phyloP scores from a whole-genome alignment of 2,329 filamentous ascomycete species.

The Fulvia fulva region DNA sequence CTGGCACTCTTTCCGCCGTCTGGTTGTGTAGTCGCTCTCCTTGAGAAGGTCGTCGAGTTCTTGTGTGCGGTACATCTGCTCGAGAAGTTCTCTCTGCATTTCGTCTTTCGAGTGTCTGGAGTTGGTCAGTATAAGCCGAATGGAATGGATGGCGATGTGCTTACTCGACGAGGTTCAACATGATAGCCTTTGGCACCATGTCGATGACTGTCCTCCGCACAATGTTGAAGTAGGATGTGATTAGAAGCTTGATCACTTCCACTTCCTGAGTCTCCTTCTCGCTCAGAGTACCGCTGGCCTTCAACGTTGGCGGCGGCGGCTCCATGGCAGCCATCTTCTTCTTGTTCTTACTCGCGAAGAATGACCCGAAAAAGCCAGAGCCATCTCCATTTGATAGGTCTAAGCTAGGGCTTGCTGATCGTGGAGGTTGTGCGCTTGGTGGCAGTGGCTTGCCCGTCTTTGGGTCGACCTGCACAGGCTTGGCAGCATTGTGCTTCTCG shows the following conservation, averaged over 20 bases:
- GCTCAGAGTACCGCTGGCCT: constrained; percentile 87
- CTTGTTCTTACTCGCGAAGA: constrained; percentile 99
- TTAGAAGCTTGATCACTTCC: constrained; percentile 96
- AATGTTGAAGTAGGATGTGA: constrained; percentile 97
- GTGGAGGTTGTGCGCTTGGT: constrained; percentile 57
- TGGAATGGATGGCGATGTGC: constrained; percentile 38
- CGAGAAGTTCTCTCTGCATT: constrained; percentile 94
- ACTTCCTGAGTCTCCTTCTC: constrained; percentile 95
- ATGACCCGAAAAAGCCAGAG: constrained; percentile 88
- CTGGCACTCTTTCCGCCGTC: constrained; percentile 94
- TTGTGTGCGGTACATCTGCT: constrained; percentile 92
- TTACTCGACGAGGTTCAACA: constrained; percentile 93
- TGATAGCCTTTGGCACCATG: constrained; percentile 99
- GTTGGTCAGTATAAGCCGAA: constrained; percentile 14
- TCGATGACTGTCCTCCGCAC: constrained; percentile 98
- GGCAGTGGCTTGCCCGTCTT: constrained; percentile 96
- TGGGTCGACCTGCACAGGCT: constrained; percentile 92
- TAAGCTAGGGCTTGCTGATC: constrained; percentile 72
- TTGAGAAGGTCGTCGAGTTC: constrained; percentile 92
- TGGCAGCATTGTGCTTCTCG: constrained; percentile 75
- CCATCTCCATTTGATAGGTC: constrained; percentile 51
- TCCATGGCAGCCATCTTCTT: constrained; percentile 99
- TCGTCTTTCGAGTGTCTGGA: constrained; percentile 87
- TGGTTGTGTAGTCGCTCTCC: constrained; percentile 95
- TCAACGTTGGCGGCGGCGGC: constrained; percentile 83